Conservation (phyloP, 257 asterid genomes). For the Rubia yunnanensis region DNA sequence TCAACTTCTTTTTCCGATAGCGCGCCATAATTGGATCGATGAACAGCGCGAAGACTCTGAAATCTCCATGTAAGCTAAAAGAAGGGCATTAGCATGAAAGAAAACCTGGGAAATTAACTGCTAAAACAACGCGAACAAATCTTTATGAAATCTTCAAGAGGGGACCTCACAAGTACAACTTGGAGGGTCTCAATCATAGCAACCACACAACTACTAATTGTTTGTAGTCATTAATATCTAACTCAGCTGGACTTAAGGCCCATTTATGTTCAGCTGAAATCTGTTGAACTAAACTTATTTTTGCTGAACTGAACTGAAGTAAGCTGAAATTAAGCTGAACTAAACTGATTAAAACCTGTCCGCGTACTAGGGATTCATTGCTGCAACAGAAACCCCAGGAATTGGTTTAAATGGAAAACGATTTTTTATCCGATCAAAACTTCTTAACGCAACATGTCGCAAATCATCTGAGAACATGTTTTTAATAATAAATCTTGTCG, state of each 20-base stretch:
- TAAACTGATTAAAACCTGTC: not conserved
- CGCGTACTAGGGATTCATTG: not conserved
- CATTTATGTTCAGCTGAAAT: no score
- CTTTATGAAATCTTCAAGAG: not conserved
- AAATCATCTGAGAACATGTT: not conserved
- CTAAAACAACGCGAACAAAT: not conserved
- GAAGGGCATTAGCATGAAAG: no score
- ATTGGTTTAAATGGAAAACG: not conserved
- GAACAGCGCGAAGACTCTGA: not conserved
- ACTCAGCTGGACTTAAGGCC: no score
- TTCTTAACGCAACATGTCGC: no score
- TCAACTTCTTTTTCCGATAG: not conserved
- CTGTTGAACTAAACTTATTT: no score
- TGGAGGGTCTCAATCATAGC: not conserved
- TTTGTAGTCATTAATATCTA: not conserved
- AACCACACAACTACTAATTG: not conserved
- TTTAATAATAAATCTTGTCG: no score
- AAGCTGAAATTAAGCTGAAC: no score
- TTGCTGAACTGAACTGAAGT: no score
- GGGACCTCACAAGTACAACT: not conserved
- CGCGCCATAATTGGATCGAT: not conserved
- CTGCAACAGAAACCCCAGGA: not conserved
- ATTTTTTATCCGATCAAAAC: no score
- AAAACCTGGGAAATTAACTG: not conserved
- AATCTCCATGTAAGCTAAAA: no score